Evolutionary conservation across 2,329 filamentous ascomycete species (phyloP).

Genomic region (Exophiala spinifera): DNA sequence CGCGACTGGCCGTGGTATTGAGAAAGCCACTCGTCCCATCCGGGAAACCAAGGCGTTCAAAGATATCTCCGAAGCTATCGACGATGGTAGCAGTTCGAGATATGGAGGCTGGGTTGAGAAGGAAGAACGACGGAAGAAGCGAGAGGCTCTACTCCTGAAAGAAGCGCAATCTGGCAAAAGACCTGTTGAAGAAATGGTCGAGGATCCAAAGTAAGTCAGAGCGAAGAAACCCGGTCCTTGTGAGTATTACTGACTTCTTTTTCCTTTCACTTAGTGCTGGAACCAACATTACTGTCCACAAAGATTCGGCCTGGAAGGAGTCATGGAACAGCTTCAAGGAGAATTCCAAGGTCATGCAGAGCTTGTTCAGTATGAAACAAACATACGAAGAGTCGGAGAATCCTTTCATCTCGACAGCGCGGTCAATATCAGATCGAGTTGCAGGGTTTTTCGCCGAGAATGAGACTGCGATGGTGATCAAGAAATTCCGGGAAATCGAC

Average conservation of each 20-base stretch:
- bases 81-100: slow-evolving; percentile 91
- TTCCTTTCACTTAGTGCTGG: slow-evolving; percentile 67
- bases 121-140: slow-evolving; percentile 79
- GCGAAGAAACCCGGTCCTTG: no score
- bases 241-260: slow-evolving; percentile 25
- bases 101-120: slow-evolving; percentile 98
- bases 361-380: slow-evolving; percentile 78
- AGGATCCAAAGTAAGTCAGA: slow-evolving; percentile 79
- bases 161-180: slow-evolving; percentile 53
- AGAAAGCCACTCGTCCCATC: slow-evolving; percentile 92
- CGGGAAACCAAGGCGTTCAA: slow-evolving; percentile 93
- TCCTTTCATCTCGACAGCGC: slow-evolving; percentile 85
- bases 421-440: slow-evolving; percentile 88
- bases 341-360: slow-evolving; percentile 81
- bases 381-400: slow-evolving; percentile 97
- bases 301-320: slow-evolving; percentile 96
- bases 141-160: slow-evolving; percentile 68
- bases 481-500: slow-evolving; percentile 95
- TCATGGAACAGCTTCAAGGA: slow-evolving; percentile 97
- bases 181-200: slow-evolving; percentile 63
- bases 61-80: slow-evolving; percentile 88
- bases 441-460: slow-evolving; percentile 98
- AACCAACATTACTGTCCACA: slow-evolving; percentile 91
- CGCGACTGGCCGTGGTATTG: slow-evolving; percentile 79
- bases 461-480: slow-evolving; percentile 95